These are phyloP conservation scores for Paecilomyces fulvus DNA, from an alignment of 2,329 filamentous ascomycete species.

Conservation along the genomic window DNA sequence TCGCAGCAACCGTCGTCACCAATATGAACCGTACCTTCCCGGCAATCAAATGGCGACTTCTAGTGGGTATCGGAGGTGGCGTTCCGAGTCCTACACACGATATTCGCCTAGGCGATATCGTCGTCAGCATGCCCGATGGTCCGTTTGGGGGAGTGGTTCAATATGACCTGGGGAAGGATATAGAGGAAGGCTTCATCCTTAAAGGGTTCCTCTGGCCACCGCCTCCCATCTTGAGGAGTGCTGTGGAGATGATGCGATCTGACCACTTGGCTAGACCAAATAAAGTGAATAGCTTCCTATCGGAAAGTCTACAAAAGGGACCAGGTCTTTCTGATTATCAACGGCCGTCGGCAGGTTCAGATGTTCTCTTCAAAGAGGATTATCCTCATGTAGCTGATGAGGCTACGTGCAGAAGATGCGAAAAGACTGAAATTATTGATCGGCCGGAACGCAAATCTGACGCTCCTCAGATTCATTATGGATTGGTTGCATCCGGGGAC, in stretches of 20 bases:
- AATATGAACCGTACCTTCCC: slow-evolving; percentile 1
- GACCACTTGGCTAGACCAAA: too few relatives aligned
- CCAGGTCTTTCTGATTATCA: too few relatives aligned
- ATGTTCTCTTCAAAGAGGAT: too few relatives aligned
- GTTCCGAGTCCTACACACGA: slow-evolving; percentile 14
- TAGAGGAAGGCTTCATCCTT: slow-evolving; percentile 5
- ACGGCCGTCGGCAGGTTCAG: too few relatives aligned
- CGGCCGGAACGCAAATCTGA: not conserved
- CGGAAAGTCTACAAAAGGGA: too few relatives aligned
- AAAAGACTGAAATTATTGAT: not conserved
- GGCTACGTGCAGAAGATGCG: slow-evolving; percentile 1
- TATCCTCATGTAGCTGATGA: slow-evolving; percentile 3
- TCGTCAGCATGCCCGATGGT: slow-evolving; percentile 13
- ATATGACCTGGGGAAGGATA: slow-evolving; percentile 16
- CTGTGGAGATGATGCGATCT: slow-evolving; percentile 3
- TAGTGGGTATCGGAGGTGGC: slow-evolving; percentile 19
- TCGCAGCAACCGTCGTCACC: not conserved
- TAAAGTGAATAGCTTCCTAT: too few relatives aligned
- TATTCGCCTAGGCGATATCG: slow-evolving; percentile 23
- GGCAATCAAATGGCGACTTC: slow-evolving; percentile 8
- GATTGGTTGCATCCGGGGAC: slow-evolving; percentile 15
- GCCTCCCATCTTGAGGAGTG: not conserved
- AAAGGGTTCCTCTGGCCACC: slow-evolving; percentile 8
- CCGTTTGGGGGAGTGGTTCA: slow-evolving; percentile 15
- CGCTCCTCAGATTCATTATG: slow-evolving; percentile 10